Evolutionary conservation across 176 grass and related monocot genomes (phyloP).

Genomic region (Musa acuminata): DNA sequence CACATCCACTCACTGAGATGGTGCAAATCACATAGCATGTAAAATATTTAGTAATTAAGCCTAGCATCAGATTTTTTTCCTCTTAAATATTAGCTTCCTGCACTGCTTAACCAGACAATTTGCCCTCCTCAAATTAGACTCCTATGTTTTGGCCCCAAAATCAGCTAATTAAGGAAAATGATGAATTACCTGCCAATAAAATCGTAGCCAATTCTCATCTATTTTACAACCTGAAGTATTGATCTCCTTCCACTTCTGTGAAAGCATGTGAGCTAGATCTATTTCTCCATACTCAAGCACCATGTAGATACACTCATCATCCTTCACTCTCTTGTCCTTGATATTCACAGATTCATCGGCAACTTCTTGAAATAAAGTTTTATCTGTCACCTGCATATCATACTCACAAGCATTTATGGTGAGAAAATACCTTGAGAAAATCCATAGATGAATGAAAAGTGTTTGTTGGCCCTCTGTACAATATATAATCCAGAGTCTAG

Average conservation of each 20-base stretch:
- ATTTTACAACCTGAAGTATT: constrained; percentile 38
- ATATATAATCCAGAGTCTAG: neutral
- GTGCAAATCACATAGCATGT: neutral
- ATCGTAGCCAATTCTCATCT: constrained; percentile 96
- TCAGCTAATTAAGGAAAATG: constrained; percentile 7
- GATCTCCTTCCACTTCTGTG: constrained; percentile 72
- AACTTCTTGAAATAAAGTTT: constrained; percentile 59
- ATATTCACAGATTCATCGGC: constrained; percentile 17
- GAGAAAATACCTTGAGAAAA: neutral
- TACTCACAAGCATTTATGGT: constrained; percentile 5
- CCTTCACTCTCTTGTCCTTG: constrained; percentile 67
- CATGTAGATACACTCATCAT: constrained; percentile 92
- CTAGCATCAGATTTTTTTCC: neutral
- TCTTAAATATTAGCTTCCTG: neutral
- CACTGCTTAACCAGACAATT: neutral
- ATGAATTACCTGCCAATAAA: constrained; percentile 89
- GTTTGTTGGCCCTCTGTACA: neutral
- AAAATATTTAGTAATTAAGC: neutral
- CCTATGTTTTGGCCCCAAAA: neutral
- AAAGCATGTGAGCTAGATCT: constrained; percentile 89
- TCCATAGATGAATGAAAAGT: neutral
- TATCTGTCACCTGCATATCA: constrained; percentile 76
- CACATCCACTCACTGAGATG: neutral
- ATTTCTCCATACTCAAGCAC: constrained; percentile 96
- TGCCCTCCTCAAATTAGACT: neutral